phyloP scores from a whole-genome alignment of 2,329 filamentous ascomycete species.

The Mariannaea sp. region DNA sequence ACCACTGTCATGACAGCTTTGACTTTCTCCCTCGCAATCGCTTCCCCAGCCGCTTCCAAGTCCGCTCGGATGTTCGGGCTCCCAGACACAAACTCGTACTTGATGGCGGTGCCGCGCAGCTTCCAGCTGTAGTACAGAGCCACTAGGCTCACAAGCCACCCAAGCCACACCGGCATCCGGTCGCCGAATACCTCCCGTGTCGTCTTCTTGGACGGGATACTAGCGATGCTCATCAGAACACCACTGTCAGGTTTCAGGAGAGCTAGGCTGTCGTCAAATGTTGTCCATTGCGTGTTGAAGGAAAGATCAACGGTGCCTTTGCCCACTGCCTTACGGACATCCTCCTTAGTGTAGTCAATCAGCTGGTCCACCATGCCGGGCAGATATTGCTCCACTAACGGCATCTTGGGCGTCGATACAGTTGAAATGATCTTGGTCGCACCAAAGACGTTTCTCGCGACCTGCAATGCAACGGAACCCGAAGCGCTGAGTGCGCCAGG shows the following conservation, averaged over 20 bases:
- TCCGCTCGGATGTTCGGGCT: constrained; percentile 48
- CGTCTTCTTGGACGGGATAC: constrained; percentile 41
- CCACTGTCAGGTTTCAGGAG: constrained; percentile 46
- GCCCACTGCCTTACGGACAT: constrained; percentile 45
- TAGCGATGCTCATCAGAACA: constrained; percentile 49
- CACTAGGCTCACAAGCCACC: constrained; percentile 42
- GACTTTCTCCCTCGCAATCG: constrained; percentile 49
- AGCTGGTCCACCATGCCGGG: constrained; percentile 54
- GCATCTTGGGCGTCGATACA: constrained; percentile 57
- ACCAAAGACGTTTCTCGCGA: constrained; percentile 56
- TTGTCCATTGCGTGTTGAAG: constrained; percentile 52
- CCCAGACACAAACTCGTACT: constrained; percentile 53
- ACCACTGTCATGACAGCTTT: constrained; percentile 49
- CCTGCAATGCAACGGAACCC: constrained; percentile 52
- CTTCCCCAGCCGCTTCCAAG: constrained; percentile 47
- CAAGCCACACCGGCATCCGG: constrained; percentile 45
- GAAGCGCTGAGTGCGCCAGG: constrained; percentile 55
- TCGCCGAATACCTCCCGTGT: constrained; percentile 41
- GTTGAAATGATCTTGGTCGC: constrained; percentile 55
- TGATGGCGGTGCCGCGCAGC: constrained; percentile 50
- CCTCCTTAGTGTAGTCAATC: constrained; percentile 54
- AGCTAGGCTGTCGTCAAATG: constrained; percentile 47
- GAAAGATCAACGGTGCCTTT: constrained; percentile 54
- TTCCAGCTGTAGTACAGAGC: constrained; percentile 49
- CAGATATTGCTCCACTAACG: constrained; percentile 48